Evolutionary conservation across 352 stramenopile species (phyloP), one percentile per base, ranked within the genome.

Genomic region (Pelagophyceae sp.): DNA sequence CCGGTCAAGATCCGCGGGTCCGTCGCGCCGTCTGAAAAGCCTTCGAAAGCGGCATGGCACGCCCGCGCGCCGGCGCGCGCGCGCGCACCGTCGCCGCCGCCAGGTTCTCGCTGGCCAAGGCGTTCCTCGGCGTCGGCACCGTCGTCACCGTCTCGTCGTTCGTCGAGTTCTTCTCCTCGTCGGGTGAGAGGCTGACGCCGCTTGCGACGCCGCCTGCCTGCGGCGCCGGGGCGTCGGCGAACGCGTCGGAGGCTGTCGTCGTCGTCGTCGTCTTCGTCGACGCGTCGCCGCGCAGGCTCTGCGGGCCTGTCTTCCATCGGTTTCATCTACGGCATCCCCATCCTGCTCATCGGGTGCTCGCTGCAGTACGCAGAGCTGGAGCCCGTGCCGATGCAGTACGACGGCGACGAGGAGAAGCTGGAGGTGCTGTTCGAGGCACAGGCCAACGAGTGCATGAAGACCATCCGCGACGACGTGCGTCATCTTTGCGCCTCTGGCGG

Each of bases 241-340:
- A n/a, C n/a, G n/a, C n/a, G n/a, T n/a, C n/a, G n/a, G n/a, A n/a
- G n/a, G n/a, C n/a, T n/a, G n/a, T n/a, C n/a, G n/a, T n/a, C n/a
- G n/a, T n/a, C n/a, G n/a, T 76, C n/a, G n/a, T n/a, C n/a, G n/a
- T n/a, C n/a, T n/a, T n/a, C n/a, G n/a, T 31, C 80, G 85, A 40
- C n/a, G n/a, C n/a, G n/a, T n/a, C n/a, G n/a, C n/a, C n/a, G n/a
- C n/a, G 80, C 77, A 29, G 81, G 84, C 35, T 72, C 72, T n/a
- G 84, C 87, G 32, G 84, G 85, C 77, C 78, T 85, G 35, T 89
- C 83, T 60, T 88, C 87, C 65, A 79, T 94, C 70, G 89, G 89
- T 38, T 94, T 94, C 80, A 87, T 94, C 0, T 94, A 94, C 80
- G 89, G 89, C 45, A 93, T 94, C 78, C 89, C 89, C 31, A 86